A percentile compares a stretch with the other conserved stretches of the same genome.
These are phyloP conservation scores for Trichoderma cornu-damae DNA, from an alignment of 2,329 filamentous ascomycete genomes.

Conservation along the genomic window DNA sequence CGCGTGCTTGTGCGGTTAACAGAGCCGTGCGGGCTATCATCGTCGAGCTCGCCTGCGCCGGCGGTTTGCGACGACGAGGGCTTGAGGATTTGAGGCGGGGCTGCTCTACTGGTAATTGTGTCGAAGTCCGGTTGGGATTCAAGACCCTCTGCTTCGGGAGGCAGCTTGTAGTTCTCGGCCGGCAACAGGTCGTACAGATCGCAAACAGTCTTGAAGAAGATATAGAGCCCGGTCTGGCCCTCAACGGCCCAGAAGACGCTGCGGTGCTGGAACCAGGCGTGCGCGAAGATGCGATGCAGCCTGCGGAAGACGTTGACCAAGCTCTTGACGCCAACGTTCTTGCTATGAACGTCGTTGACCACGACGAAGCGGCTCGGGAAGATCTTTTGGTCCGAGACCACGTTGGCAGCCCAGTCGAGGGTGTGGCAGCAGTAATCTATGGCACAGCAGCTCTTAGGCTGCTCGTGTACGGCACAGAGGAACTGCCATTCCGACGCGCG, in stretches of 20 bases:
- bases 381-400: conserved; percentile 88
- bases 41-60: conserved; percentile 34
- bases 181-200: conserved; percentile 86
- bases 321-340: conserved; percentile 66
- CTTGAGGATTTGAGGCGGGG: conserved; percentile 35
- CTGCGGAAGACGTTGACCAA: conserved; percentile 92
- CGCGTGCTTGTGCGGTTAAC: conserved; percentile 65
- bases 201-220: conserved; percentile 96
- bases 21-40: conserved; percentile 47
- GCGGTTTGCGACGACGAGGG: conserved; percentile 28
- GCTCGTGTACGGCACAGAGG: conserved; percentile 93
- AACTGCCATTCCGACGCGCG: conserved; percentile 99
- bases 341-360: conserved; percentile 52
- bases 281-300: conserved; percentile 93
- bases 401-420: conserved; percentile 93
- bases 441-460: conserved; percentile 93
- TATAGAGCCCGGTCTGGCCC: conserved; percentile 82
- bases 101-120: conserved; percentile 27
- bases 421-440: conserved; percentile 99
- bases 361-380: conserved; percentile 79
- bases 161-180: conserved; percentile 92
- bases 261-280: conserved; percentile 97
- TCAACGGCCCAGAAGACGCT: conserved; percentile 95
- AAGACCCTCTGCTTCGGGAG: conserved; percentile 83
- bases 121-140: conserved; percentile 50